Evolutionary conservation across 495 filamentous ascomycete genomes (phyloP), one percentile per base, ranked within the genome.

Genomic region (Filosporella fistucella): DNA sequence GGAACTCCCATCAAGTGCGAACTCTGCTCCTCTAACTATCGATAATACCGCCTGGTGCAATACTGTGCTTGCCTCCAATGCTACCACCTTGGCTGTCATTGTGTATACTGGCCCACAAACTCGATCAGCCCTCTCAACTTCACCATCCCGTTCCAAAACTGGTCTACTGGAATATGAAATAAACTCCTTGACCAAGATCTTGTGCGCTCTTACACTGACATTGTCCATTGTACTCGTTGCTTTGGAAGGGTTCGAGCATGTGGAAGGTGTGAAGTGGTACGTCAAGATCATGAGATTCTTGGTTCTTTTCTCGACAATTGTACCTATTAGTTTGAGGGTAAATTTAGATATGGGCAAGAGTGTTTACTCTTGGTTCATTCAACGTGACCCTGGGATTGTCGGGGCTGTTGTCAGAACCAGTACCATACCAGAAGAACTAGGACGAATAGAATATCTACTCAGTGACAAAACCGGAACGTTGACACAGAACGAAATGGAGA

Each of bases 11-110:
- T 37, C 7, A 25, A 45, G 10, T 36, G 21, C 56, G 23, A 73
- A 79, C 47, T 84, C 84, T 9, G 75, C 84, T 2, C 81, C 91
- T 1, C 71, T 99, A 32, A 87, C 80, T 2, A 96, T 97, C 51
- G 94, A 99, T 67, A 96, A 97, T 59, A 99, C 94, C 10, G 91
- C 94, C 2, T 99, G 94, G 94, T 89, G 91, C 13, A 99, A 97
- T 58, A 99, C 94, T 3, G 86, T 99, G 24, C 83, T 99, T 43
- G 94, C 94, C 2, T 95, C 89, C 2, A 93, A 91, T 61, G 89
- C 84, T 1, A 85, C 81, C 5, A 91, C 89, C 0, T 74, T 91
- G 17, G 91, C 91, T 4, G 88, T 86, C 1, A 85, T 99, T 37
- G 75, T 97, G 21, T 99, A 97, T 62, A 97, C 93, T 5, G 94